Conservation (phyloP, 202 grass and related monocot genomes). For the Schoenoplectus tabernaemontani region DNA sequence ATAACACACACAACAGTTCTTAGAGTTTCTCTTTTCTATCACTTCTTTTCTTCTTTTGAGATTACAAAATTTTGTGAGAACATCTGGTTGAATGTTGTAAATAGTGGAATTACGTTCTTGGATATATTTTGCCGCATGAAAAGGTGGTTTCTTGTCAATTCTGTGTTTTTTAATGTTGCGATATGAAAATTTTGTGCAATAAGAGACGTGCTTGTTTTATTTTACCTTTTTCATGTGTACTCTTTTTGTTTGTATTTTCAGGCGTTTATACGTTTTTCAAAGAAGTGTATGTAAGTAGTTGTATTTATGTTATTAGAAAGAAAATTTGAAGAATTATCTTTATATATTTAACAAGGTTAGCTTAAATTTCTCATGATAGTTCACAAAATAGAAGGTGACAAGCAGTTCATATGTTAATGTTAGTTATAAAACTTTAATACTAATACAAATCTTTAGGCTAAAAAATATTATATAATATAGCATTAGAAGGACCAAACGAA, state of each 20-base stretch:
- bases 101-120: neutral
- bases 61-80: neutral
- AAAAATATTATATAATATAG: neutral
- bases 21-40: neutral
- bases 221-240: neutral
- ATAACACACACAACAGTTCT: neutral
- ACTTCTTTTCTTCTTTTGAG: neutral
- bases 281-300: neutral
- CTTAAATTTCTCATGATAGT: neutral
- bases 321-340: neutral
- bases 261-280: neutral
- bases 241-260: neutral
- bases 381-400: neutral
- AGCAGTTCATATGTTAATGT: neutral
- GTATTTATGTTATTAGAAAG: neutral
- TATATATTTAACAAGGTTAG: neutral
- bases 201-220: neutral
- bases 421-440: neutral
- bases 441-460: neutral
- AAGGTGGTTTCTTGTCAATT: neutral
- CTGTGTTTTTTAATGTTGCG: neutral
- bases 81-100: slow-evolving; percentile 1
- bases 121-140: neutral
- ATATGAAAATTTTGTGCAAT: neutral
- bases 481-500: neutral